A percentile compares a stretch with the other conserved stretches of the same genome.
Conservation (phyloP, 495 filamentous ascomycete genomes). For the Cercophora newfieldiana region DNA sequence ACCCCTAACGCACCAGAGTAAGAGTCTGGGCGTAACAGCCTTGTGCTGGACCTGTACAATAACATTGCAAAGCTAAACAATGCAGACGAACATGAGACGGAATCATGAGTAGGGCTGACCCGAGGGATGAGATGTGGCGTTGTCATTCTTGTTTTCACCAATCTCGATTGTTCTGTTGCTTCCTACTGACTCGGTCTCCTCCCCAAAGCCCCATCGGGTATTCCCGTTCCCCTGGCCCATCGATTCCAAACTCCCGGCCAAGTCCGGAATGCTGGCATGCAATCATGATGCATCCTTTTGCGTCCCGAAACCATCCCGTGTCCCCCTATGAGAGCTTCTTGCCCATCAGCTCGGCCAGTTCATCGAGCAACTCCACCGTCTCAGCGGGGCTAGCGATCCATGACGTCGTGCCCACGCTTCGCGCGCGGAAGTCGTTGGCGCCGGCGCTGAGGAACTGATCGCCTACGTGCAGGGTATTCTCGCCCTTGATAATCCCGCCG, state of each 20-base stretch:
- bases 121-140: background rate
- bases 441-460: constrained; percentile 96
- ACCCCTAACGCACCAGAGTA: too few species aligned
- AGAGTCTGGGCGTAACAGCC: too few species aligned
- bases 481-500: constrained; percentile 43
- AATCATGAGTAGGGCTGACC: background rate
- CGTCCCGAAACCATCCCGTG: background rate
- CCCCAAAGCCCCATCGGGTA: background rate
- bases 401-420: constrained; percentile 63
- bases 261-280: too few species aligned
- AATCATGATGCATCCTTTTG: background rate
- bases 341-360: constrained; percentile 62
- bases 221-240: background rate
- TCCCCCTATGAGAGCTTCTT: constrained; percentile 36
- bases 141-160: background rate
- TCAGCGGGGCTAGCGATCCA: constrained; percentile 95
- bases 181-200: background rate
- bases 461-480: constrained; percentile 77
- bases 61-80: background rate
- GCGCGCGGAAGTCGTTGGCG: constrained; percentile 92
- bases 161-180: background rate
- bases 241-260: background rate
- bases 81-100: background rate
- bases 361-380: constrained; percentile 84
- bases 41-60: background rate